Base-by-base conservation (phyloP, 495 filamentous ascomycete species). In the Hypoxylon fragiforme region DNA sequence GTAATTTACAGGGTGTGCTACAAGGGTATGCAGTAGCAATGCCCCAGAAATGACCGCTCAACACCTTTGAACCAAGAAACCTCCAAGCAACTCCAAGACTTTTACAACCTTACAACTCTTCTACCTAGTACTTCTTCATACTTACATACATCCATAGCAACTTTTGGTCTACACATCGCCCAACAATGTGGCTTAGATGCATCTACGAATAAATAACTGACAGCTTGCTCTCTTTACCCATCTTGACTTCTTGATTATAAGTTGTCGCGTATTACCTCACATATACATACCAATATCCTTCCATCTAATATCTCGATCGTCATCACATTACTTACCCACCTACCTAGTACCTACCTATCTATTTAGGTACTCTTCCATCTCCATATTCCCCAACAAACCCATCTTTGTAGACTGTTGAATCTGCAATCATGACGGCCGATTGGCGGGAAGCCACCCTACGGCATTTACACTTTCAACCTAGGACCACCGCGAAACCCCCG, bases 401-500 rank as follows among this genome's bases (percentile, higher is more conserved):
- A 50, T 12, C 31, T 11, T 9, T 31, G 7, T 0, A 18, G 8
- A 44, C 14, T 22, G n/a, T 8, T n/a, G 3, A 42, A 24, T 35
- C 0, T 37, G 43, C 42, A 36, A 57, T 12, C 19, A 64, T 63
- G 60, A 40, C 60, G 32, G 47, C 21, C 63, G 58, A 63, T 50
- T 71, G 65, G 66, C 68, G 68, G 57, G 66, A 66, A 24, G 63
- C 63, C 20, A 73, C 69, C 57, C 26, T 77, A 35, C 82, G 81
- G 75, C 75, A 82, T 60, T 57, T 74, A 47, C 57, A 76, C 60
- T 66, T 88, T 43, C 81, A 86, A 64, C 90, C 89, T 44, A 62
- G 50, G 20, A 52, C 59, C 70, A 73, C 71, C 47, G 77, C 81
- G 54, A 82, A 74, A 60, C 68, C 75, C 4, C 90, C 90, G 18